These are phyloP conservation scores for Quercus cerris DNA, from an alignment of 306 rosid genomes.

Conservation along the genomic window DNA sequence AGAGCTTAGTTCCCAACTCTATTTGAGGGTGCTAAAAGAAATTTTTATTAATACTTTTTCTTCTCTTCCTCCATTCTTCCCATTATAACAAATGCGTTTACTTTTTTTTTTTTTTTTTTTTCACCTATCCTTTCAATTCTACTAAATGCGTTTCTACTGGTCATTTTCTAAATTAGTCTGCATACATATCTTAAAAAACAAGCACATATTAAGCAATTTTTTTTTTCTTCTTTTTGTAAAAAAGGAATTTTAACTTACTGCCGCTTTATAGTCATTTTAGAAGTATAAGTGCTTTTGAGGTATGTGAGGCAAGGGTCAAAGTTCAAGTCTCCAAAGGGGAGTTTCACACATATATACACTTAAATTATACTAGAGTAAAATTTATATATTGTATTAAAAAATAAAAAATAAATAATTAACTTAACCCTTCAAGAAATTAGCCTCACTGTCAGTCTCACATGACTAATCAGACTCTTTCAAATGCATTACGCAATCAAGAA, in stretches of 20 bases:
- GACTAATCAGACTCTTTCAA: constrained; percentile 17
- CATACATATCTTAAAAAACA: no score
- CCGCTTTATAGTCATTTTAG: rapidly evolving
- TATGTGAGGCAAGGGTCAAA: rapidly evolving
- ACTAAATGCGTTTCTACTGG: neutral
- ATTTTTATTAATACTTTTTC: neutral
- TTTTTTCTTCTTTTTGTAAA: no score
- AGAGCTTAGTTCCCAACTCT: neutral
- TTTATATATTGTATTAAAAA: rapidly evolving
- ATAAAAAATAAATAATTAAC: no score
- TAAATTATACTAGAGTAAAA: rapidly evolving
- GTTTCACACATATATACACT: rapidly evolving
- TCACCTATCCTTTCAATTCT: no score
- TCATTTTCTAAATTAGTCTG: neutral
- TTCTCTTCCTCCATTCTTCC: no score
- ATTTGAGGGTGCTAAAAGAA: neutral
- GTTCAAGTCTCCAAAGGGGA: rapidly evolving
- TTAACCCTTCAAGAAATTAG: no score
- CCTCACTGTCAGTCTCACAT: constrained; percentile 2
- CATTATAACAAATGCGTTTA: no score
- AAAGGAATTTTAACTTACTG: no score
- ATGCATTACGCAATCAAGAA: constrained; percentile 36
- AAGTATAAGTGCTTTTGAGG: rapidly evolving
- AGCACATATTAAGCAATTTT: no score
- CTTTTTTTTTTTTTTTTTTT: no score